Evolutionary conservation across 176 grass and related monocot species (phyloP).

Genomic region (Echinochloa phyllopogon): DNA sequence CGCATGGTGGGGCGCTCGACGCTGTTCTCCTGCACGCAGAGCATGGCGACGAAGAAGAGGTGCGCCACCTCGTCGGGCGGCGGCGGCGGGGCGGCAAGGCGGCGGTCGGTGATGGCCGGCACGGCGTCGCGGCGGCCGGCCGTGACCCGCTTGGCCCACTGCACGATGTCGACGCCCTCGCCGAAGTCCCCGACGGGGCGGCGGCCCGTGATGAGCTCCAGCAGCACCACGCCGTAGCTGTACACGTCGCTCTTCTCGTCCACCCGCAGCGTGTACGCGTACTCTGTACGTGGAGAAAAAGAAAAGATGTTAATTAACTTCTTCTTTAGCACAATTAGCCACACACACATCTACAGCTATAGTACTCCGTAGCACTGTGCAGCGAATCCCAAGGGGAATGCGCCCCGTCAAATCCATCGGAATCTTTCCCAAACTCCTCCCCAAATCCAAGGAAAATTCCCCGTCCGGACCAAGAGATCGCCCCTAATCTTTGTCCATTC

Average conservation of each 20-base stretch:
- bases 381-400: constrained; percentile 60
- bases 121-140: constrained; percentile 60
- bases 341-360: not conserved
- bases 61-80: constrained; percentile 68
- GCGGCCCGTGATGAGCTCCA: constrained; percentile 77
- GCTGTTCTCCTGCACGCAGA: constrained; percentile 94
- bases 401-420: constrained; percentile 41
- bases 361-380: not conserved
- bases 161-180: constrained; percentile 92
- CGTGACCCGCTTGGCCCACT: constrained; percentile 75
- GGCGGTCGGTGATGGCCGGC: constrained; percentile 49
- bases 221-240: constrained; percentile 85
- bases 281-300: constrained; percentile 49
- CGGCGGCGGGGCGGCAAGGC: constrained; percentile 49
- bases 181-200: constrained; percentile 87
- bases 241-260: constrained; percentile 97
- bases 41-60: constrained; percentile 86
- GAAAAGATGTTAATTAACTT: not conserved
- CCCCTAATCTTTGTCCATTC: not conserved
- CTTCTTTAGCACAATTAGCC: not conserved
- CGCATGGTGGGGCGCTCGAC: constrained; percentile 90
- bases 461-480: constrained; percentile 26
- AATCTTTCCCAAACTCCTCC: constrained; percentile 44
- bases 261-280: constrained; percentile 84
- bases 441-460: constrained; percentile 53